phyloP scores from a whole-genome alignment of 2,329 filamentous ascomycete species.

The Botrytis byssoidea region DNA sequence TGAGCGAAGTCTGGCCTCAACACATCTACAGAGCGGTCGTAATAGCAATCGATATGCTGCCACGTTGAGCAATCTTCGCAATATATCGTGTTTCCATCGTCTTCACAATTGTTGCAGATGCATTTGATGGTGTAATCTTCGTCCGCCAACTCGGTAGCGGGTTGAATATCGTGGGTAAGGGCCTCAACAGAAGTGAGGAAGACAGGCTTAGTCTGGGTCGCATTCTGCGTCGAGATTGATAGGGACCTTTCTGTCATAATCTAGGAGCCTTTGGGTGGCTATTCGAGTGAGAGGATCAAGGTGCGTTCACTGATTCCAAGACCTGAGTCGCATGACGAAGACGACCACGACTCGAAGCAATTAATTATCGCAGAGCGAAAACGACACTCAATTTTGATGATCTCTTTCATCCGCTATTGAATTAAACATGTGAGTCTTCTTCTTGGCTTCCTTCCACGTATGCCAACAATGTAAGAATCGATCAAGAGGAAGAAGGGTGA shows the following conservation, averaged over 20 bases:
- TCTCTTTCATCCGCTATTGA: slow-evolving; percentile 35
- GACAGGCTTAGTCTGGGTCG: slow-evolving; percentile 36
- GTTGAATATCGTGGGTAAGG: slow-evolving; percentile 34
- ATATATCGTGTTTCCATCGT: slow-evolving; percentile 96
- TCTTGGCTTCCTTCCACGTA: slow-evolving; percentile 11
- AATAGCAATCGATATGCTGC: slow-evolving; percentile 98
- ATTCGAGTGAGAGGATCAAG: slow-evolving; percentile 36
- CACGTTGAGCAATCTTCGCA: slow-evolving; percentile 95
- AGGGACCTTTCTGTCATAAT: slow-evolving; percentile 43
- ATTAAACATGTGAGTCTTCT: slow-evolving; percentile 14
- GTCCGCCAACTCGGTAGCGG: slow-evolving; percentile 51
- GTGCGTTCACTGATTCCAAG: slow-evolving; percentile 40
- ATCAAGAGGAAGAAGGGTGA: not conserved
- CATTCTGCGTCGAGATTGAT: slow-evolving; percentile 40
- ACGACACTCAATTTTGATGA: slow-evolving; percentile 26
- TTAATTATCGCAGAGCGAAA: slow-evolving; percentile 34
- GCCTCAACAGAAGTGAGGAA: slow-evolving; percentile 27
- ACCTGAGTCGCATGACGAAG: slow-evolving; percentile 43
- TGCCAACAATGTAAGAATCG: slow-evolving; percentile 13
- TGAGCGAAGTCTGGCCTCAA: slow-evolving; percentile 72
- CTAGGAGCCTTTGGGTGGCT: slow-evolving; percentile 41
- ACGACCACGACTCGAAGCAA: slow-evolving; percentile 38
- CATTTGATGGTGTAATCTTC: slow-evolving; percentile 97
- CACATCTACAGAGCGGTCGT: slow-evolving; percentile 70
- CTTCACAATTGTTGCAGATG: slow-evolving; percentile 89